Evolutionary conservation across 768 basidiomycete genomes (phyloP).

Genomic region (Mycena indigotica): DNA sequence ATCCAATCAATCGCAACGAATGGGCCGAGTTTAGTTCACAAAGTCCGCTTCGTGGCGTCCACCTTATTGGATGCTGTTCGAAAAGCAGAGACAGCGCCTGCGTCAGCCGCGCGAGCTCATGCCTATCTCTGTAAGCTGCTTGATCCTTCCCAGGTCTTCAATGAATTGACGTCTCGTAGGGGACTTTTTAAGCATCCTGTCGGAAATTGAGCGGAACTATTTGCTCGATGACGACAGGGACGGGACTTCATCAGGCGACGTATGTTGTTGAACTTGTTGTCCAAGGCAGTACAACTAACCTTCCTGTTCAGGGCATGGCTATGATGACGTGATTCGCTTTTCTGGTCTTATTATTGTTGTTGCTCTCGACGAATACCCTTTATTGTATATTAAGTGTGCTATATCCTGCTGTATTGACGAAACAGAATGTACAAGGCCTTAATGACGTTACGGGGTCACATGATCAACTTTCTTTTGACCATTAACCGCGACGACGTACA

Average conservation of each 20-base stretch:
- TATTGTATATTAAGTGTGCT: neutral
- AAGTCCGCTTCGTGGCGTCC: constrained; percentile 92
- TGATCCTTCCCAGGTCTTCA: constrained; percentile 1
- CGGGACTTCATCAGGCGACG: constrained; percentile 59
- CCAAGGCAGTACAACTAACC: too few relatives aligned
- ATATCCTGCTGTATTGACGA: neutral
- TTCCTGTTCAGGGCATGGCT: neutral
- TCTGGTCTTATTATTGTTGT: too few relatives aligned
- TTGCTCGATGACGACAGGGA: constrained; percentile 80
- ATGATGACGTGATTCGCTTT: neutral
- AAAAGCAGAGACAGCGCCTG: constrained; percentile 78
- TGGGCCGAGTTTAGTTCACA: constrained; percentile 84
- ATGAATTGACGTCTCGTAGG: constrained; percentile 44
- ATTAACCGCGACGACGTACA: too few relatives aligned
- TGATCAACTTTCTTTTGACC: neutral
- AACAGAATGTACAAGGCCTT: neutral
- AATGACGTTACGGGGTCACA: constrained; percentile 12
- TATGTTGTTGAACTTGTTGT: too few relatives aligned
- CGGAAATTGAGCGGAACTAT: constrained; percentile 91
- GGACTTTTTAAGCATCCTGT: constrained; percentile 90
- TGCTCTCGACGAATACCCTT: neutral
- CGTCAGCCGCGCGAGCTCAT: constrained; percentile 81
- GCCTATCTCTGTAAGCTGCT: constrained; percentile 73
- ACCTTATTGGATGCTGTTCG: constrained; percentile 83
- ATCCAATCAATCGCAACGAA: constrained; percentile 92